Evolutionary conservation across 805 yeast species (phyloP), one percentile per base, ranked within the genome.

Genomic region (Barnettozyma botsteinii): DNA sequence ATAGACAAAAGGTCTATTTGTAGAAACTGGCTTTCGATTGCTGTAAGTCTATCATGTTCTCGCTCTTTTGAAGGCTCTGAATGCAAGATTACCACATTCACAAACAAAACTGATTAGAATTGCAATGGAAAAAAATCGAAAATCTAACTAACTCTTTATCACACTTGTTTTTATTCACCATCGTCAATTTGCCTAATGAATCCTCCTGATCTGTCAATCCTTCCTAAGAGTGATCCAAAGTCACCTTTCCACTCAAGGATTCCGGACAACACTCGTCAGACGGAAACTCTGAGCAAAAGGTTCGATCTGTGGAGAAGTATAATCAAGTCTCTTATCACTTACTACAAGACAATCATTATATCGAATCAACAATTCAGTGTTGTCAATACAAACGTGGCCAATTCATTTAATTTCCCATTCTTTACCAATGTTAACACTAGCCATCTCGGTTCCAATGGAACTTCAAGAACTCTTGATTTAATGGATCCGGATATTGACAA

Each of bases 261-360:
- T 24, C 87, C 88, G 3, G 65, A 73, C 6, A 58, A 64, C 29
- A 77, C 84, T 1, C 75, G 76, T 46, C 98, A 97, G 11, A 88
- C 96, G 1, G 96, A 89, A 43, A 74, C 84, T 5, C 65, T 91
- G 44, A 88, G 95, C 5, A 73, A 76, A 32, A 67, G 98, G 46
- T 89, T 89, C 59, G 75, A 81, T 41, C 80, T 91, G 2, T 91
- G 96, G 96, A 69, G 96, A 42, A 74, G 75, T 38, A 76, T 89
- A 39, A 79, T 88, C 45, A 79, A 80, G 50, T 83, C 91, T 31
- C 64, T 91, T 39, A 73, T 85, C 19, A 73, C 70, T 32, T 91
- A 91, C 59, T 72, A 88, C 50, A 77, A 75, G 48, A 93, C 87
- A 50, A 79, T 77, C 18, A 85, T 86, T 4, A 75, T 83, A 7